Percentiles rank a stretch among this genome's conserved stretches.
phyloP scores from a whole-genome alignment of 2,329 filamentous ascomycete species.

The Ophioceras dolichostomum region DNA sequence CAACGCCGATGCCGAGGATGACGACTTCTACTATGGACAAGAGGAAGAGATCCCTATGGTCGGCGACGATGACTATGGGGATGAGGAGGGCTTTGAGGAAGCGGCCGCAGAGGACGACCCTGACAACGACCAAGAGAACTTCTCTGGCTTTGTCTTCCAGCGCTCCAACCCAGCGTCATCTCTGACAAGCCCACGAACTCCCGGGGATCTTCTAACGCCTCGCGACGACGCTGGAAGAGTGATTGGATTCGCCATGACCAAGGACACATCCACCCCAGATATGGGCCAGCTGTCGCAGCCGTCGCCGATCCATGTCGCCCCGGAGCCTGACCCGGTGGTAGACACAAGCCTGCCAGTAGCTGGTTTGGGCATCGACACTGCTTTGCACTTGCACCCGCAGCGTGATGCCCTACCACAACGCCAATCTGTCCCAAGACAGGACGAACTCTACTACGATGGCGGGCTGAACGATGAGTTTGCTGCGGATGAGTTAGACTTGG shows the following conservation, averaged over 20 bases:
- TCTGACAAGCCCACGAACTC: slow-evolving; percentile 34
- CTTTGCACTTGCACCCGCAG: not conserved
- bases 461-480: slow-evolving; percentile 43
- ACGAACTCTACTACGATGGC: slow-evolving; percentile 61
- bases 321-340: not conserved
- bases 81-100: slow-evolving; percentile 8
- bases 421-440: slow-evolving; percentile 27
- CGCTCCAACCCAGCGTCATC: slow-evolving; percentile 38
- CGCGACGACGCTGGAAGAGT: slow-evolving; percentile 40
- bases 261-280: slow-evolving; percentile 25
- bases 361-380: slow-evolving; percentile 1
- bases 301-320: slow-evolving; percentile 3
- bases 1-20: slow-evolving; percentile 22
- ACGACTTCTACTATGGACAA: slow-evolving; percentile 27
- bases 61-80: slow-evolving; percentile 5
- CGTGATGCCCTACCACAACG: not conserved
- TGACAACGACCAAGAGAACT: slow-evolving; percentile 47
- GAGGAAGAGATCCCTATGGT: slow-evolving; percentile 9
- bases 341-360: not conserved
- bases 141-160: slow-evolving; percentile 46
- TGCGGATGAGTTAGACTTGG: slow-evolving; percentile 29
- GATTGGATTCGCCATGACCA: slow-evolving; percentile 44
- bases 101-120: slow-evolving; percentile 26
- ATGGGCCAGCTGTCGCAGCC: slow-evolving; percentile 9
- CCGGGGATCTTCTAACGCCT: slow-evolving; percentile 36